Conservation (phyloP, 306 rosid genomes). For the Prinsepia uniflora region DNA sequence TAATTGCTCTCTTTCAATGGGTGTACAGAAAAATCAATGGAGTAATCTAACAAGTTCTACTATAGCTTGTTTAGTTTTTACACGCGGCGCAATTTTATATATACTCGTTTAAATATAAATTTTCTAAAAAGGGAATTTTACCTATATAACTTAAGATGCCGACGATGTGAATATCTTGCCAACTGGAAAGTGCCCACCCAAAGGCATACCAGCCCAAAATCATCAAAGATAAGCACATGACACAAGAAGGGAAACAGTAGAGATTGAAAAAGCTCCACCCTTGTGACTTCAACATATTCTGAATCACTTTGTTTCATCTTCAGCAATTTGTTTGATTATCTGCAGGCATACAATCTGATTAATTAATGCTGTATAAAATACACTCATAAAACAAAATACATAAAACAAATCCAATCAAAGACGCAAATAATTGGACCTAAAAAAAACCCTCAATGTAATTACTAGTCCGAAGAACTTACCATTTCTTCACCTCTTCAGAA, state of each 20-base stretch:
- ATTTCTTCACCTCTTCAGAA: conserved; percentile 22
- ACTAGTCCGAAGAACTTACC: conserved; percentile 31
- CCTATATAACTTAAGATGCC: not conserved
- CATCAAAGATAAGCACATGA: not conserved
- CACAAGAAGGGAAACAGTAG: not conserved
- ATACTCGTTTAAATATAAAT: not conserved
- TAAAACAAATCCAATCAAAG: not conserved
- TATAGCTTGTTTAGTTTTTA: no score
- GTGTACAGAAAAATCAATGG: not conserved
- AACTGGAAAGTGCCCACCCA: not conserved
- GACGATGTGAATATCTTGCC: not conserved
- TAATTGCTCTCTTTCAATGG: no score
- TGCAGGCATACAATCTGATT: not conserved
- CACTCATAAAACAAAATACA: not conserved
- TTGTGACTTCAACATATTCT: not conserved
- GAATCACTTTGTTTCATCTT: not conserved
- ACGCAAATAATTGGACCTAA: no score
- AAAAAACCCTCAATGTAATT: not conserved
- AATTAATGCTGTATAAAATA: not conserved
- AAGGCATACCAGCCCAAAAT: not conserved
- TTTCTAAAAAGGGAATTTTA: not conserved
- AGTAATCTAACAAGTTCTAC: not conserved
- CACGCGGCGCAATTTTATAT: not conserved
- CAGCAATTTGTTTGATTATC: not conserved
- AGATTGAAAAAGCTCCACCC: not conserved